Percentiles rank a stretch among this genome's conserved stretches.
These are phyloP conservation scores for Talaromyces trachyspermus DNA, from an alignment of 495 filamentous ascomycete genomes.

Conservation along the genomic window DNA sequence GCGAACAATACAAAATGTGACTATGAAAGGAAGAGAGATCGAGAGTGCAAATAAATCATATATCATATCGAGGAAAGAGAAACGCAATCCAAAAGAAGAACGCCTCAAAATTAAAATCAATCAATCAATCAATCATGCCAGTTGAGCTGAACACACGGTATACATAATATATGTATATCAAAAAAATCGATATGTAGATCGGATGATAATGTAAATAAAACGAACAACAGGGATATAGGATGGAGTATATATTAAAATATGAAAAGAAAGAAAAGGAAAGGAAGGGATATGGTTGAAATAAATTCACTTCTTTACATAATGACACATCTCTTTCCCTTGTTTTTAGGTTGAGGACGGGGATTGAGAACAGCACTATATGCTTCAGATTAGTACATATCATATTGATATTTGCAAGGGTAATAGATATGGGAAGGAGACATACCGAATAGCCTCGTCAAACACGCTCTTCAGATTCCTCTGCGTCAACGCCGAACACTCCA, in stretches of 20 bases:
- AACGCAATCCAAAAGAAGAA: too few species aligned
- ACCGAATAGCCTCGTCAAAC: constrained; percentile 97
- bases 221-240: too few species aligned
- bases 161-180: too few species aligned
- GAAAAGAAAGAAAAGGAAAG: neutral
- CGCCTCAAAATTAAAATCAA: too few species aligned
- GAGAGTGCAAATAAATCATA: too few species aligned
- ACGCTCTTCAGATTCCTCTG: constrained; percentile 95
- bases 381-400: neutral
- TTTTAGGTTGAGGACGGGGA: constrained; percentile 57
- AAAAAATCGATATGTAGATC: too few species aligned
- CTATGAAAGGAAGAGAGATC: too few species aligned
- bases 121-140: too few species aligned
- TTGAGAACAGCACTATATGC: constrained; percentile 68
- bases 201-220: too few species aligned
- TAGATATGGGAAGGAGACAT: constrained; percentile 18
- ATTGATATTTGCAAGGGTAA: constrained; percentile 7
- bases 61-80: too few species aligned
- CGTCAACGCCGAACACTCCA: constrained; percentile 97
- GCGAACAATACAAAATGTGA: too few species aligned
- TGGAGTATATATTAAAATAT: constrained; percentile 6
- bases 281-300: neutral
- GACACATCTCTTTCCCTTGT: constrained; percentile 65
- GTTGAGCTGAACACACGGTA: too few species aligned
- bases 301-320: constrained; percentile 54